phyloP scores from a whole-genome alignment of 805 yeast genomes.

The Debaryomyces castellii region DNA sequence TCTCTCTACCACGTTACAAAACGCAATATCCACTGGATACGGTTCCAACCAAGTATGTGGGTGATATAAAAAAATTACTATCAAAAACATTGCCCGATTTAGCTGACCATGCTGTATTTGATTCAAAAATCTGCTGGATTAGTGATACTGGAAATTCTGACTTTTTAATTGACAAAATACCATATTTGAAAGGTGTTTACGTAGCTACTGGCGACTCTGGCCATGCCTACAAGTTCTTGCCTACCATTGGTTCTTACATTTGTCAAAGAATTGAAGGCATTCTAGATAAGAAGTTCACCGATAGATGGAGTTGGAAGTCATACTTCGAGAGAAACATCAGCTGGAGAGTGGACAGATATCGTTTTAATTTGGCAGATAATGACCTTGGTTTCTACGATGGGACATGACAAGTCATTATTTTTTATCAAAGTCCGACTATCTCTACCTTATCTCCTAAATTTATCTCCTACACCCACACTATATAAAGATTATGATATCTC shows the following conservation, averaged over 20 bases:
- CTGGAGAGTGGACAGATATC: constrained; percentile 4
- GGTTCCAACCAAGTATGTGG: constrained; percentile 28
- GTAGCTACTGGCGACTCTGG: constrained; percentile 42
- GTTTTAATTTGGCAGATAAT: background rate
- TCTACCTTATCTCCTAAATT: no score
- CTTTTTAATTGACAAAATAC: constrained; percentile 32
- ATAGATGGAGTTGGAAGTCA: constrained; percentile 3
- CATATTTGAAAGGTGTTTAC: constrained; percentile 22
- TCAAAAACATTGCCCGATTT: constrained; percentile 39
- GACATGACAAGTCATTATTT: no score
- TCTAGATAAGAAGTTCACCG: background rate
- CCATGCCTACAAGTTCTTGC: constrained; percentile 38
- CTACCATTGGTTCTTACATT: constrained; percentile 27
- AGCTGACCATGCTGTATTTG: constrained; percentile 20
- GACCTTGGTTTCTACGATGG: background rate
- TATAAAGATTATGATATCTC: no score
- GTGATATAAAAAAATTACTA: constrained; percentile 23
- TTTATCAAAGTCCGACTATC: background rate
- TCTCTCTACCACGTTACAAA: constrained; percentile 37
- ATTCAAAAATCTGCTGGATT: constrained; percentile 28
- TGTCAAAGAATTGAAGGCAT: background rate
- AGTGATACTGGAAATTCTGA: constrained; percentile 34
- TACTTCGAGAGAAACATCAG: background rate
- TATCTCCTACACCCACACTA: no score
- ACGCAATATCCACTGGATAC: constrained; percentile 27